Percentiles rank a stretch among this genome's conserved stretches.
phyloP scores from a whole-genome alignment of 2,329 filamentous ascomycete genomes.

The Talaromyces sp. region DNA sequence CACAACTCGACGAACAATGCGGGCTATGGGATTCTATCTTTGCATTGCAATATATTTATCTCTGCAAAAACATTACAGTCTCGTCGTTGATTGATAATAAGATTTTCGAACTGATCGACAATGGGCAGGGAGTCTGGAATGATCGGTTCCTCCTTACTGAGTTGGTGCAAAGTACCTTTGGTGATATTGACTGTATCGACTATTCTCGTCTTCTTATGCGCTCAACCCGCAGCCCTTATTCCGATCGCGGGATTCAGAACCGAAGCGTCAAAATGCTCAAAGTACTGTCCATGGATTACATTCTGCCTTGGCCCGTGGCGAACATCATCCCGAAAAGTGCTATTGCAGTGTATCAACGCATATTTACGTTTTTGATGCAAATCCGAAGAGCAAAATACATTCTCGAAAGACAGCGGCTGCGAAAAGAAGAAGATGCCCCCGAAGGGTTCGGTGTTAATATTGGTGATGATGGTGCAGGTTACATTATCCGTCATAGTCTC shows the following conservation, averaged over 20 bases:
- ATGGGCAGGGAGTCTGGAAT: constrained; percentile 58
- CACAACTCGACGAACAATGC: constrained; percentile 62
- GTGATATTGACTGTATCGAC: constrained; percentile 47
- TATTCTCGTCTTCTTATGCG: constrained; percentile 57
- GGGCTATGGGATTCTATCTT: constrained; percentile 60
- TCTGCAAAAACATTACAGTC: constrained; percentile 67
- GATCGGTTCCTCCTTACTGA: constrained; percentile 78
- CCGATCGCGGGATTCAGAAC: constrained; percentile 43
- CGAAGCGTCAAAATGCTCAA: constrained; percentile 59
- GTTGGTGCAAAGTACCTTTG: constrained; percentile 66
- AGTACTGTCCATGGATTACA: constrained; percentile 61
- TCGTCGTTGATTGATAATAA: constrained; percentile 60
- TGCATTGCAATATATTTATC: constrained; percentile 65
- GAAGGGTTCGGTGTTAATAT: constrained; percentile 29
- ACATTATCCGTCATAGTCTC: constrained; percentile 58
- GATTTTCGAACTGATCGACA: constrained; percentile 71
- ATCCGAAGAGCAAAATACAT: constrained; percentile 63
- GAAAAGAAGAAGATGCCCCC: constrained; percentile 24
- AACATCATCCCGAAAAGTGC: constrained; percentile 68
- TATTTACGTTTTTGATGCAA: constrained; percentile 74
- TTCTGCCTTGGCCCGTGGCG: constrained; percentile 57
- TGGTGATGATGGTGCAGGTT: constrained; percentile 35
- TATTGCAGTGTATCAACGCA: constrained; percentile 60
- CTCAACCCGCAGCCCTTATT: constrained; percentile 35
- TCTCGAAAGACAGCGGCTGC: constrained; percentile 50